A percentile compares a stretch with the other conserved stretches of the same genome.
Evolutionary conservation across 2,329 filamentous ascomycete species (phyloP).

Genomic region (Huntiella omanensis): DNA sequence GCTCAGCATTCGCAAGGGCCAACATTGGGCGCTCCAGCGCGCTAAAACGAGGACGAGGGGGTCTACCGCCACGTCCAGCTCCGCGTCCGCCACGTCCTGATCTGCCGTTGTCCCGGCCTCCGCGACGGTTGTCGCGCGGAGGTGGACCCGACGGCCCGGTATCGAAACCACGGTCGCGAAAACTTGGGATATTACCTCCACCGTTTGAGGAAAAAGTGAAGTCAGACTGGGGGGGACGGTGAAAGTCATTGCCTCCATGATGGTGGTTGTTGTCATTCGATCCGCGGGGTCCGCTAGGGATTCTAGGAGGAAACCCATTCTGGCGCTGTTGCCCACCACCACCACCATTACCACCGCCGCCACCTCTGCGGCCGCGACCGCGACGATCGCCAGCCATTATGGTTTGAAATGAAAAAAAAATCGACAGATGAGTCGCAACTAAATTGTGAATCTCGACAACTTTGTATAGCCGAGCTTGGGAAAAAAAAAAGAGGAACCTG

Average conservation of each 20-base stretch:
- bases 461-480: neutral
- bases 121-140: conserved; percentile 7
- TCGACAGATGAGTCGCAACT: neutral
- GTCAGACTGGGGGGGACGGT: conserved; percentile 24
- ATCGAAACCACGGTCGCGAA: conserved; percentile 11
- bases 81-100: conserved; percentile 14
- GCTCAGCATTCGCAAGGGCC: conserved; percentile 22
- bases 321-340: conserved; percentile 26
- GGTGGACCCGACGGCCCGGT: conserved; percentile 8
- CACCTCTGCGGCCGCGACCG: conserved; percentile 4
- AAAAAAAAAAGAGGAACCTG: neutral
- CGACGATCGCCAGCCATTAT: conserved; percentile 3
- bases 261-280: neutral
- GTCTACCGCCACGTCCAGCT: conserved; percentile 15
- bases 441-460: neutral
- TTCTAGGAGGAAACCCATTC: neutral
- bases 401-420: neutral
- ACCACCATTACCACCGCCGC: conserved; percentile 29
- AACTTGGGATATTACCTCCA: conserved; percentile 21
- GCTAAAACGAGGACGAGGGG: conserved; percentile 19
- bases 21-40: conserved; percentile 32
- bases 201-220: conserved; percentile 38
- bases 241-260: conserved; percentile 6
- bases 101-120: conserved; percentile 11
- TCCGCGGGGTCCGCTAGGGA: conserved; percentile 4